Evolutionary conservation across 257 asterid species (phyloP).

Genomic region (Schizonepeta tenuifolia): DNA sequence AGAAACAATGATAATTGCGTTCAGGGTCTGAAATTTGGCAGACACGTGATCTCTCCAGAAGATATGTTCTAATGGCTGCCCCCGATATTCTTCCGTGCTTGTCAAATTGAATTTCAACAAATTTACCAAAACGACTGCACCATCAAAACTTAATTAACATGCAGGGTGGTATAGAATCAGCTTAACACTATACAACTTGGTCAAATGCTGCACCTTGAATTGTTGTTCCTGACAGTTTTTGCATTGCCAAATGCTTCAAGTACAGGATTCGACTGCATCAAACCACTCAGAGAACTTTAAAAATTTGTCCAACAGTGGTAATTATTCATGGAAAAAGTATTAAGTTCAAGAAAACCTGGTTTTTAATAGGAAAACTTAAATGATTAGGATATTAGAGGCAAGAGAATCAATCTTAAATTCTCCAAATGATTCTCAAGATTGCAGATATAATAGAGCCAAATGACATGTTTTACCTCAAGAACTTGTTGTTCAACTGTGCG

Average conservation of each 20-base stretch:
- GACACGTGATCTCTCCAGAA: slow-evolving; percentile 98
- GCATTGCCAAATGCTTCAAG: slow-evolving; percentile 99
- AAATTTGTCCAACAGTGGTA: slow-evolving; percentile 22
- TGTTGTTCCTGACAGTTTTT: slow-evolving; percentile 96
- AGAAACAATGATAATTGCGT: slow-evolving; percentile 95
- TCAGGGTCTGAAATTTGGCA: slow-evolving; percentile 98
- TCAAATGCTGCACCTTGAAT: slow-evolving; percentile 72
- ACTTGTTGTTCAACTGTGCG: slow-evolving; percentile 98
- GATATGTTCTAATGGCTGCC: slow-evolving; percentile 97
- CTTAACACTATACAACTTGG: not conserved
- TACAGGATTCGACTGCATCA: slow-evolving; percentile 95
- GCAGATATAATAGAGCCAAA: not conserved
- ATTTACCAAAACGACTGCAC: slow-evolving; percentile 96
- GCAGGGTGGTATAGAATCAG: not conserved
- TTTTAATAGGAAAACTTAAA: slow-evolving; percentile 1
- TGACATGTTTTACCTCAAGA: slow-evolving; percentile 72
- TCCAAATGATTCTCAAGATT: not conserved
- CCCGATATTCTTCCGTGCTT: slow-evolving; percentile 95
- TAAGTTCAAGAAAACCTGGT: slow-evolving; percentile 15
- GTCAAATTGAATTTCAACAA: slow-evolving; percentile 96
- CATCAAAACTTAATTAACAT: slow-evolving; percentile 32
- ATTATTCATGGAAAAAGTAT: not conserved
- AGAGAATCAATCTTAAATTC: slow-evolving; percentile 17
- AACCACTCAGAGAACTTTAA: slow-evolving; percentile 32
- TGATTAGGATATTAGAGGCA: not conserved